phyloP scores from a whole-genome alignment of 441 rosid genomes.

The Erodium texanum region DNA sequence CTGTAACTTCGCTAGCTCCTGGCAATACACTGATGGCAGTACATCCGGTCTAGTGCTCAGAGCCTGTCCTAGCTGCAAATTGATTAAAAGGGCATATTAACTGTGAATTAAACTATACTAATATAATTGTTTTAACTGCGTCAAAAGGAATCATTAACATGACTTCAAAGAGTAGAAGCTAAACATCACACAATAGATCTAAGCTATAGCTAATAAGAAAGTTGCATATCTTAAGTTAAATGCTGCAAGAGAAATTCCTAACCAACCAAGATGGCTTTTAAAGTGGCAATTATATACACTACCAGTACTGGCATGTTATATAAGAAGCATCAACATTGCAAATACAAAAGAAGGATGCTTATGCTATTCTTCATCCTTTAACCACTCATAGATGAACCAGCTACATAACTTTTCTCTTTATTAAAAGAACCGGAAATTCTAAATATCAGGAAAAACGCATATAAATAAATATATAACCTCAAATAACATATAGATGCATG shows the following conservation, averaged over 20 bases:
- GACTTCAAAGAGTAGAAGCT: not conserved
- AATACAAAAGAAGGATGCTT: not conserved
- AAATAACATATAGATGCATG: not conserved
- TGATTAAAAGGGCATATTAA: constrained; percentile 9
- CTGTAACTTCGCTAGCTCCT: constrained; percentile 94
- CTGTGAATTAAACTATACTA: not conserved
- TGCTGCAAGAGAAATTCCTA: not conserved
- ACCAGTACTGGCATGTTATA: not conserved
- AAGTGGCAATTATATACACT: not conserved
- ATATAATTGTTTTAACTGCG: not conserved
- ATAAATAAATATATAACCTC: not conserved
- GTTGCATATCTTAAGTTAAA: not conserved
- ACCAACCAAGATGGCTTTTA: not conserved
- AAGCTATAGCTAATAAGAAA: not conserved
- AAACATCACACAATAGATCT: not conserved
- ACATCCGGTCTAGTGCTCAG: constrained; percentile 96
- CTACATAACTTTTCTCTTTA: not conserved
- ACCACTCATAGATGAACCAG: not conserved
- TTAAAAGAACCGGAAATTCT: not conserved
- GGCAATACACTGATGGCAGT: constrained; percentile 73
- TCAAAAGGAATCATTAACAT: not conserved
- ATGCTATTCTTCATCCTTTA: not conserved
- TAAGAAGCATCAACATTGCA: not conserved
- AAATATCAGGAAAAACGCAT: not conserved
- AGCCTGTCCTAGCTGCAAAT: constrained; percentile 93